Conservation (phyloP, 768 basidiomycete genomes). For the Kwoniella bestiolae region DNA sequence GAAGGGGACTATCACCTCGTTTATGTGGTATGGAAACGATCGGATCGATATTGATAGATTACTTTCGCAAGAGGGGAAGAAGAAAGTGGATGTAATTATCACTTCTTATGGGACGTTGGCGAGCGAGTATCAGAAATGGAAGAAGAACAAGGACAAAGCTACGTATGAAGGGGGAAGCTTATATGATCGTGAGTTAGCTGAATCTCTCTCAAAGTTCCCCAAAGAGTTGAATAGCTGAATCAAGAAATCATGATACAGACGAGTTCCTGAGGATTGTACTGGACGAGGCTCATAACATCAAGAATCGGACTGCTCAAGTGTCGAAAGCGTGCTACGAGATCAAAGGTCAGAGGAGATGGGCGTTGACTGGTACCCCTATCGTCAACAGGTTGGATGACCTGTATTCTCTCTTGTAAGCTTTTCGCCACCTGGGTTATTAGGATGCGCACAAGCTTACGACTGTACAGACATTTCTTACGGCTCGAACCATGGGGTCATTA, state of each 20-base stretch:
- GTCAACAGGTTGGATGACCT: slow-evolving; percentile 92
- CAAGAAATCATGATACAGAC: slow-evolving; percentile 17
- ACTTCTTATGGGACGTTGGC: slow-evolving; percentile 89
- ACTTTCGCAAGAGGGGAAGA: slow-evolving; percentile 63
- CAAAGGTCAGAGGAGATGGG: slow-evolving; percentile 80
- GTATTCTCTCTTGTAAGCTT: slow-evolving; percentile 69
- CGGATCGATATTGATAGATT: slow-evolving; percentile 69
- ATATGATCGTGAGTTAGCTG: slow-evolving; percentile 48
- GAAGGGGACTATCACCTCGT: slow-evolving; percentile 67
- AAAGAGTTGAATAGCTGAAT: background rate
- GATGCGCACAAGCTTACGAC: slow-evolving; percentile 58
- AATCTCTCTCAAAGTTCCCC: background rate
- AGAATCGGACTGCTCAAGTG: slow-evolving; percentile 67
- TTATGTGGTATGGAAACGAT: slow-evolving; percentile 88
- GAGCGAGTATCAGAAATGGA: slow-evolving; percentile 70
- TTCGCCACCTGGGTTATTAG: slow-evolving; percentile 29
- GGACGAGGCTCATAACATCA: slow-evolving; percentile 95
- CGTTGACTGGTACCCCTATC: slow-evolving; percentile 93
- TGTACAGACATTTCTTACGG: slow-evolving; percentile 53
- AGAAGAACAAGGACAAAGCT: slow-evolving; percentile 63
- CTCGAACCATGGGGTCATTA: slow-evolving; percentile 58
- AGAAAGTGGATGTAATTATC: slow-evolving; percentile 73
- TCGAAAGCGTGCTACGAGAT: slow-evolving; percentile 75
- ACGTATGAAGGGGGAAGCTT: slow-evolving; percentile 65
- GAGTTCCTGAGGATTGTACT: slow-evolving; percentile 45